A percentile compares a stretch with the other conserved stretches of the same genome.
Evolutionary conservation across 192 early-diverging fungal species (phyloP).

Genomic region (Coemansia sp.): DNA sequence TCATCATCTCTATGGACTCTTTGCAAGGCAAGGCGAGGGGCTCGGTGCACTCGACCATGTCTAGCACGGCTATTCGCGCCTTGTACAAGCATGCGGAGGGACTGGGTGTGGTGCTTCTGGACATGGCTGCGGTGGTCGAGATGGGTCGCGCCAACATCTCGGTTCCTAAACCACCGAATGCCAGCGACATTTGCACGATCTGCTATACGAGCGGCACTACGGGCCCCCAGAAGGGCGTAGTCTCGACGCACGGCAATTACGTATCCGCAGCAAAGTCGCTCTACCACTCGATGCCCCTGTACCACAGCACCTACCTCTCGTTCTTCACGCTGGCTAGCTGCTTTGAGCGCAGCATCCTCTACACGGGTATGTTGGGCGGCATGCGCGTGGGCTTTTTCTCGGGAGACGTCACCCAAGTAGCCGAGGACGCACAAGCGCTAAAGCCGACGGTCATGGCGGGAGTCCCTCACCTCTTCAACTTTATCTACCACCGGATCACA

Average conservation of each 20-base stretch:
- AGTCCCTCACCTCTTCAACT: constrained; percentile 87
- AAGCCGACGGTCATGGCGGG: constrained; percentile 82
- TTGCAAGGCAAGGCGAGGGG: constrained; percentile 20
- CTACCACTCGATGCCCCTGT: constrained; percentile 13
- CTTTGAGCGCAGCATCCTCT: constrained; percentile 69
- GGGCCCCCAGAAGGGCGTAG: constrained; percentile 66
- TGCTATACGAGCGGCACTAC: constrained; percentile 87
- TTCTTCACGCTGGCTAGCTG: constrained; percentile 88
- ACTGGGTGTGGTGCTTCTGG: constrained; percentile 58
- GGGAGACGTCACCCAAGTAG: constrained; percentile 59
- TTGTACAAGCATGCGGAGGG: constrained; percentile 57
- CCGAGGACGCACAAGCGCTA: constrained; percentile 82
- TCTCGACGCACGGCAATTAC: constrained; percentile 69
- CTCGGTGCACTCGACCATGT: constrained; percentile 9
- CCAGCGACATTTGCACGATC: constrained; percentile 65
- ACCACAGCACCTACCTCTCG: constrained; percentile 52
- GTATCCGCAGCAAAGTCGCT: constrained; percentile 42
- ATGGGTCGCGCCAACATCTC: constrained; percentile 57
- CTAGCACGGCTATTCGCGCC: constrained; percentile 10
- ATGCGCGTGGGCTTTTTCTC: constrained; percentile 71
- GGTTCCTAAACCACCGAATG: constrained; percentile 57
- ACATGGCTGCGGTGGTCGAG: constrained; percentile 56
- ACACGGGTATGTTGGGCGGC: constrained; percentile 57
- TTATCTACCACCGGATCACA: constrained; percentile 77
- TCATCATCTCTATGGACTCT: constrained; percentile 71